Conservation (phyloP, 169 alveolate species). For the Plasmodium relictum region DNA sequence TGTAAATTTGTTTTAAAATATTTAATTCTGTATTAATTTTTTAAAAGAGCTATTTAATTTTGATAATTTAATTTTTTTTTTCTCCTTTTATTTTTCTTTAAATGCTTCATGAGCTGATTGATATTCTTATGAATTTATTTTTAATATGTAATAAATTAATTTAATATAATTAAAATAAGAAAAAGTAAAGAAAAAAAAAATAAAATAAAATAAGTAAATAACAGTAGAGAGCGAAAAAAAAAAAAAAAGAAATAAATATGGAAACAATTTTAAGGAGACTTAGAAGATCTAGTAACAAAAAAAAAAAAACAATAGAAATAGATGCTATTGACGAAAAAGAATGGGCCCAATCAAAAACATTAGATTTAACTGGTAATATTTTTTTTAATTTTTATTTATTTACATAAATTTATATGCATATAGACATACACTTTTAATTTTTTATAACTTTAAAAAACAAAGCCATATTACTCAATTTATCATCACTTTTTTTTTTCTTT, state of each 20-base stretch:
- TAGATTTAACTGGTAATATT: slow-evolving; percentile 51
- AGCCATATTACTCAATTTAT: background rate
- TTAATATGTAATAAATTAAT: background rate
- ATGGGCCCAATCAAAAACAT: slow-evolving; percentile 72
- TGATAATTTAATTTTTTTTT: too few relatives aligned
- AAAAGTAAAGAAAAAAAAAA: background rate
- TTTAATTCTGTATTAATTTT: too few relatives aligned
- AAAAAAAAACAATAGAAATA: slow-evolving; percentile 29
- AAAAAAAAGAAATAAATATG: slow-evolving; percentile 29
- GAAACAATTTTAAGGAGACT: slow-evolving; percentile 66
- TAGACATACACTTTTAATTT: background rate
- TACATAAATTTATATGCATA: background rate
- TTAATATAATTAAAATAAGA: background rate
- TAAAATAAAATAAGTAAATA: background rate
- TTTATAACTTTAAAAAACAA: background rate
- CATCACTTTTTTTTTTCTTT: background rate
- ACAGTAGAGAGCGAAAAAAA: background rate
- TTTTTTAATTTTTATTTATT: background rate
- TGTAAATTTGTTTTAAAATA: too few relatives aligned
- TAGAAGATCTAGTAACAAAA: slow-evolving; percentile 60
- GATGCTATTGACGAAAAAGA: slow-evolving; percentile 55
- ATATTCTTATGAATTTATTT: slow-evolving; percentile 18
- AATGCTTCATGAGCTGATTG: slow-evolving; percentile 20
- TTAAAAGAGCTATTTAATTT: too few relatives aligned
- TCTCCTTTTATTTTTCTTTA: too few relatives aligned